Evolutionary conservation across 2,329 filamentous ascomycete genomes (phyloP).

Genomic region (Penicillium sp.): DNA sequence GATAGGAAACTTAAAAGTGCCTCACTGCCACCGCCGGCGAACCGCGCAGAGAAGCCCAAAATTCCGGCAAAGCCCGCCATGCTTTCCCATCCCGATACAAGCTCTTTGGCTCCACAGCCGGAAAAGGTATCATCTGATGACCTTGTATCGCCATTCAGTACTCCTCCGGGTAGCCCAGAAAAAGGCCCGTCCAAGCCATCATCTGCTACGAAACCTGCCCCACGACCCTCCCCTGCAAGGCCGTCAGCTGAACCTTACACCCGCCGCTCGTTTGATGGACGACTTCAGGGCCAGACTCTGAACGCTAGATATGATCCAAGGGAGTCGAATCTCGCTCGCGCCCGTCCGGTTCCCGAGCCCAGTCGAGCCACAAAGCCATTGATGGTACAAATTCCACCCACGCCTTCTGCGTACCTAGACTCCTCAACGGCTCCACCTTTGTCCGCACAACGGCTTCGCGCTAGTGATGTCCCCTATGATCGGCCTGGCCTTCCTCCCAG

Average conservation of each 20-base stretch:
- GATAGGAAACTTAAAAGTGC: conserved; percentile 37
- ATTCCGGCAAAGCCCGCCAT: conserved; percentile 53
- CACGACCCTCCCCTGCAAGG: conserved; percentile 21
- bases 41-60: conserved; percentile 76
- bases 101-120: conserved; percentile 27
- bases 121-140: conserved; percentile 40
- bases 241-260: conserved; percentile 28
- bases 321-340: conserved; percentile 33
- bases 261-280: conserved; percentile 31
- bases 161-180: conserved; percentile 73
- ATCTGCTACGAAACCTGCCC: conserved; percentile 11
- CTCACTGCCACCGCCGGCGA: conserved; percentile 69
- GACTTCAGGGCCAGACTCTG: conserved; percentile 19
- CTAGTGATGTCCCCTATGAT: conserved; percentile 38
- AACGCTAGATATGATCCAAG: conserved; percentile 25
- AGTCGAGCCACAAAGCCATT: conserved; percentile 32
- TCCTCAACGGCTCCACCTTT: conserved; percentile 31
- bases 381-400: conserved; percentile 33
- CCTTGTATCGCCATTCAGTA: conserved; percentile 76
- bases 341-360: conserved; percentile 27
- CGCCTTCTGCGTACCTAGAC: conserved; percentile 20
- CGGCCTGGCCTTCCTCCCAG: conserved; percentile 54
- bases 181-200: conserved; percentile 48
- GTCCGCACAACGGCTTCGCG: conserved; percentile 42
- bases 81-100: conserved; percentile 31